phyloP scores from a whole-genome alignment of 1,284 basidiomycete genomes.

The Pseudozyma sp. region DNA sequence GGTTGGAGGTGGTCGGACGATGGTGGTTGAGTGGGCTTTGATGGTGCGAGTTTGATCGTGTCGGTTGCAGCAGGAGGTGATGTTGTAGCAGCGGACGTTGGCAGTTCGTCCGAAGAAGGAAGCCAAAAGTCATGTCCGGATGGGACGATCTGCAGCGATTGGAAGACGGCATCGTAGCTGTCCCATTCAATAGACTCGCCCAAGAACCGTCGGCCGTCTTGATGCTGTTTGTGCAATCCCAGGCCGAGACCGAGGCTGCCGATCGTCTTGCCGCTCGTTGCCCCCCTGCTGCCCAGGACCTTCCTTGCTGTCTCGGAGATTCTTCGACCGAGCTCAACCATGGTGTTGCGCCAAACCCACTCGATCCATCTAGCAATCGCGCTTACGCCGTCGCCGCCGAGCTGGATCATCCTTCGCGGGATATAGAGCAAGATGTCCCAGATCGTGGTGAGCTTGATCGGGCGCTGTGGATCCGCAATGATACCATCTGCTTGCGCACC shows the following conservation, averaged over 20 bases:
- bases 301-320: neutral
- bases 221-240: neutral
- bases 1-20: slow-evolving; percentile 61
- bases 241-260: slow-evolving; percentile 12
- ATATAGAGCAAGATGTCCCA: slow-evolving; percentile 53
- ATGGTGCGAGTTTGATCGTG: slow-evolving; percentile 1
- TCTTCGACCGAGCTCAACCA: neutral
- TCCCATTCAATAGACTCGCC: slow-evolving; percentile 26
- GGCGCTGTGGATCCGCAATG: slow-evolving; percentile 50
- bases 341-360: slow-evolving; percentile 2
- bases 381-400: slow-evolving; percentile 14
- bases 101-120: slow-evolving; percentile 59
- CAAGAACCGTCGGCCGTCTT: slow-evolving; percentile 32
- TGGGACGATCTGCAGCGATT: slow-evolving; percentile 78
- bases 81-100: neutral
- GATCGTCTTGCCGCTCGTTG: neutral
- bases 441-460: slow-evolving; percentile 48
- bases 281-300: neutral
- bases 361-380: slow-evolving; percentile 3
- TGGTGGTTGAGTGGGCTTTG: neutral
- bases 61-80: neutral
- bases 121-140: slow-evolving; percentile 72
- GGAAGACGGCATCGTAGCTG: slow-evolving; percentile 44
- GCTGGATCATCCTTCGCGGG: slow-evolving; percentile 40
- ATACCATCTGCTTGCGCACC: slow-evolving; percentile 16